These are phyloP conservation scores for Neopestalotiopsis sp. DNA, from an alignment of 2,329 filamentous ascomycete genomes.

Conservation along the genomic window DNA sequence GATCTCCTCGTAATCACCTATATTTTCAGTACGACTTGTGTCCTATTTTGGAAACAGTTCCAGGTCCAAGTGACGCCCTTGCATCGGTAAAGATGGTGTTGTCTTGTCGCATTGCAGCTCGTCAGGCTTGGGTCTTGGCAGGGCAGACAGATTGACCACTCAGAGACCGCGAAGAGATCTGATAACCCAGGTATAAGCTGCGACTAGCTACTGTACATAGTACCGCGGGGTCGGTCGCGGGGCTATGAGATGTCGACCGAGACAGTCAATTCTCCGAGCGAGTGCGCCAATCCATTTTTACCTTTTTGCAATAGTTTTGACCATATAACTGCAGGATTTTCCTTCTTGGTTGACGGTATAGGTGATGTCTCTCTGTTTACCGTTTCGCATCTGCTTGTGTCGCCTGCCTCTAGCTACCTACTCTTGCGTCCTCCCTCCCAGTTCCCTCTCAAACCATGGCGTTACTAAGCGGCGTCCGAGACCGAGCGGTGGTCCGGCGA, in stretches of 20 bases:
- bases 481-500: not conserved
- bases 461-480: not conserved
- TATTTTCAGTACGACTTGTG: not conserved
- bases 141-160: not conserved
- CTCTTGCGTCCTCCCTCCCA: not conserved
- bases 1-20: not conserved
- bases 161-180: not conserved
- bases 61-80: not conserved
- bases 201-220: not conserved
- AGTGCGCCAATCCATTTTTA: not conserved
- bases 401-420: not conserved
- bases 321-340: not conserved
- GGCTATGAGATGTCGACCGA: not conserved
- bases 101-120: constrained; percentile 1
- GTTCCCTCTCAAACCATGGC: not conserved
- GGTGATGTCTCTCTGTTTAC: not conserved
- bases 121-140: not conserved
- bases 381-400: not conserved
- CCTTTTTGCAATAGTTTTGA: not conserved
- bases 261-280: not conserved
- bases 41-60: not conserved
- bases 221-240: not conserved
- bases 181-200: not conserved
- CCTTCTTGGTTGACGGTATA: not conserved
- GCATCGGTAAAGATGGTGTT: not conserved